Base-by-base conservation (phyloP, 2,329 filamentous ascomycete genomes). In the Aspergillus sp. region DNA sequence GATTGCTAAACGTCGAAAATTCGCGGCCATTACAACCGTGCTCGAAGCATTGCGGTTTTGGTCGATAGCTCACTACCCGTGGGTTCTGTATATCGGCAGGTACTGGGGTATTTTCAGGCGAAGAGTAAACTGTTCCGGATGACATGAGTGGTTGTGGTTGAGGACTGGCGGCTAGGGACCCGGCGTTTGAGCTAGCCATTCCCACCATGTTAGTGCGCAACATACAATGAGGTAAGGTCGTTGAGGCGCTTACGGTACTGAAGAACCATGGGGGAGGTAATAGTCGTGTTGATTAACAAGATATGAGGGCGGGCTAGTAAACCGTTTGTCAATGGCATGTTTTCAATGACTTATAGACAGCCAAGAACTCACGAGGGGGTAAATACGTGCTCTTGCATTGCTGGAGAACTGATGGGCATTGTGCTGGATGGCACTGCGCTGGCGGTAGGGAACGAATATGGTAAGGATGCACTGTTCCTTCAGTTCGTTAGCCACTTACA, bases 11-110 rank as follows among this genome's bases (percentile, higher is more conserved):
- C 3, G 93, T 97, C 17, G 91, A 96, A 71, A 98, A 98, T 69
- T 96, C 90, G 30, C 93, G 87, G 18, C 93, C 93, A 68, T 97
- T 96, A 80, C 93, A 98, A 11, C 93, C 93, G 70, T 98, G 93
- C 60, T 97, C 93, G 90, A 91, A 98, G 75, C 93, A 97, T 72
- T 96, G 91, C 45, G 93, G 92, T 77, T 96, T 96, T n/a, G 91
- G 91, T 63, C 90, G 84, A 65, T 86, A 87, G 72, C 89, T 88
- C 17, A 92, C 82, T 15, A 92, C 85, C 58, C 89, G 83, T 39
- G 85, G 74, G 48, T 76, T 76, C 24, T 75, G 72, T n/a, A 68
- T 68, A 20, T 76, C 75, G 55, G 74, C 68, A 9, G 71, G 61
- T 30, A 63, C 51, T 6, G 63, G 61, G 2, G 62, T 53, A 30